These are phyloP conservation scores for Penicillium sp. DNA, from an alignment of 2,329 filamentous ascomycete species.

Conservation along the genomic window DNA sequence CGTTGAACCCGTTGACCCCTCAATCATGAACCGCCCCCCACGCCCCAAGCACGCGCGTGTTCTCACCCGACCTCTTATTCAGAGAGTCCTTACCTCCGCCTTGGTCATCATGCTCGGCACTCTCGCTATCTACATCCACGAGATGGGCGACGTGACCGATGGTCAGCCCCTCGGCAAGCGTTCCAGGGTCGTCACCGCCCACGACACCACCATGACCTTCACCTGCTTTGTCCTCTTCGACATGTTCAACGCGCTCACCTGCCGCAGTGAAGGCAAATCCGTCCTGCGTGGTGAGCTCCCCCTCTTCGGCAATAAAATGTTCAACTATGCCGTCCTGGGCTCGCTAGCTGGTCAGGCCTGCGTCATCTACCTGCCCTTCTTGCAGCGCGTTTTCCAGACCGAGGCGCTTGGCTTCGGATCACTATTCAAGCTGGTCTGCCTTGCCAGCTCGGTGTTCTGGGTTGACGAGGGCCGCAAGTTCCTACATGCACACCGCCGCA, in stretches of 20 bases:
- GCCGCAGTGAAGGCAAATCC: constrained; percentile 88
- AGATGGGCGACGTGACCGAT: constrained; percentile 75
- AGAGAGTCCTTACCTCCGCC: constrained; percentile 84
- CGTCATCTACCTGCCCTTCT: constrained; percentile 91
- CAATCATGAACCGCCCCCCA: constrained; percentile 90
- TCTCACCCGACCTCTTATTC: constrained; percentile 80
- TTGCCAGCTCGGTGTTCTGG: constrained; percentile 94
- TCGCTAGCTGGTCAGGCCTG: constrained; percentile 83
- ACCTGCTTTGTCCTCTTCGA: constrained; percentile 99
- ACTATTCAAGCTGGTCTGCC: constrained; percentile 68
- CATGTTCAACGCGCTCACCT: constrained; percentile 98
- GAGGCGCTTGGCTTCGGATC: constrained; percentile 78
- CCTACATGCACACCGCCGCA: constrained; percentile 36
- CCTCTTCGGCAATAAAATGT: constrained; percentile 84
- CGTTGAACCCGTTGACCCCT: constrained; percentile 90
- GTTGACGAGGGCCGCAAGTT: constrained; percentile 90
- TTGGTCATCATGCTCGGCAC: constrained; percentile 91
- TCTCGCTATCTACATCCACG: constrained; percentile 84
- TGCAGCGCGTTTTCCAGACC: constrained; percentile 95
- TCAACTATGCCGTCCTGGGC: constrained; percentile 91
- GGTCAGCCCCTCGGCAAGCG: constrained; percentile 42
- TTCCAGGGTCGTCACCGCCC: constrained; percentile 74
- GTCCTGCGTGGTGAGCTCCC: constrained; percentile 83
- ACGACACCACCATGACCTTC: constrained; percentile 99
- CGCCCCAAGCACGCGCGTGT: constrained; percentile 85